These are phyloP conservation scores for Chytriomyces sp. DNA, from an alignment of 192 early-diverging fungal genomes.

Conservation along the genomic window DNA sequence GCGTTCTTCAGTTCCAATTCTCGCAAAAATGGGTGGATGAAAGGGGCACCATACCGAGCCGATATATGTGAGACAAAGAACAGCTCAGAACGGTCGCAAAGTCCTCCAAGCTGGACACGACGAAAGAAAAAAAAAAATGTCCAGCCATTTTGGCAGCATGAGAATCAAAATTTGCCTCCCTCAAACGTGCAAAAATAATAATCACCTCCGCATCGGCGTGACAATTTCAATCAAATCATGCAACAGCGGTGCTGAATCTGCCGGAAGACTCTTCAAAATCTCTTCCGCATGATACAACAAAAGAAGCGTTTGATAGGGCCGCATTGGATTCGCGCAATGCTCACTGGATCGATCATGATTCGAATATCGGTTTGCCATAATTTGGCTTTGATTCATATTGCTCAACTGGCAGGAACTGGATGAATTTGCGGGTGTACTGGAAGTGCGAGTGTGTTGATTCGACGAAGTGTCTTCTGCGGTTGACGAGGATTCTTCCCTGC, in stretches of 20 bases:
- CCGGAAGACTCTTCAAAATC: slow-evolving; percentile 73
- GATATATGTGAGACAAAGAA: slow-evolving; percentile 91
- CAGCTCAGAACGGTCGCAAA: slow-evolving; percentile 85
- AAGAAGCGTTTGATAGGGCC: slow-evolving; percentile 87
- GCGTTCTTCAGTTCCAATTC: not conserved
- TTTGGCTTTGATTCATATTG: not conserved
- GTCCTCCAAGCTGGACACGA: slow-evolving; percentile 69
- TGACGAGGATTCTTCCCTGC: slow-evolving; percentile 1
- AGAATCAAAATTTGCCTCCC: slow-evolving; percentile 38
- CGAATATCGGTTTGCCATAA: no score
- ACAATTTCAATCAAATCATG: slow-evolving; percentile 88
- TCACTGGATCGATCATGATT: not conserved
- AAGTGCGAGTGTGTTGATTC: not conserved
- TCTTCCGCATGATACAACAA: slow-evolving; percentile 84
- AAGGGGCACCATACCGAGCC: slow-evolving; percentile 46
- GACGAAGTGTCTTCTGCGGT: not conserved
- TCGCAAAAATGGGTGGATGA: not conserved
- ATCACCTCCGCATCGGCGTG: slow-evolving; percentile 77
- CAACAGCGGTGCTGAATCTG: slow-evolving; percentile 83
- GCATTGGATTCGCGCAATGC: slow-evolving; percentile 47
- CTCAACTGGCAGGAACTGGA: not conserved
- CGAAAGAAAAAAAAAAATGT: slow-evolving; percentile 14
- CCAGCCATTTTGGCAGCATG: not conserved
- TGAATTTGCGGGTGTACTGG: not conserved
- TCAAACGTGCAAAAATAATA: slow-evolving; percentile 6